A percentile compares a stretch with the other conserved stretches of the same genome.
These are phyloP conservation scores for Rhynchosporium agropyri DNA, from an alignment of 2,329 filamentous ascomycete species.

Conservation along the genomic window DNA sequence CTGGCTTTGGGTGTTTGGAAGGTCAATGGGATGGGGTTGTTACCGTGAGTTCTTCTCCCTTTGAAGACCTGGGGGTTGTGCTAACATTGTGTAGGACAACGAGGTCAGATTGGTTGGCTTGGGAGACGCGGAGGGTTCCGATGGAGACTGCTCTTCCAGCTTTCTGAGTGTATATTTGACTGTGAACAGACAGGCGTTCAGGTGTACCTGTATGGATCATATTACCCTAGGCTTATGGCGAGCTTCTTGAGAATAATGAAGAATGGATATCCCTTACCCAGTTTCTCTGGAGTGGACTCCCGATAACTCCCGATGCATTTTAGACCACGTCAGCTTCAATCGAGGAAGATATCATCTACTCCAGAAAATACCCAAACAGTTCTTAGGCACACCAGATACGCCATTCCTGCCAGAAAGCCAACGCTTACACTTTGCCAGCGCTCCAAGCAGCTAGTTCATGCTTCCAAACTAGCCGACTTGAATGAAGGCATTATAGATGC, in stretches of 20 bases:
- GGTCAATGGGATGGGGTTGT: constrained; percentile 90
- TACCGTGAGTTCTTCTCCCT: constrained; percentile 69
- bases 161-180: constrained; percentile 34
- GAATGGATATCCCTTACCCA: background rate
- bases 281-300: background rate
- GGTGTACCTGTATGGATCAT: background rate
- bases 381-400: too few species aligned
- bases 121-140: constrained; percentile 61
- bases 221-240: background rate
- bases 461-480: too few species aligned
- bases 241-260: background rate
- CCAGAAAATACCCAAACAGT: too few species aligned
- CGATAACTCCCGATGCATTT: too few species aligned
- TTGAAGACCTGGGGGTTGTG: background rate
- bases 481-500: too few species aligned
- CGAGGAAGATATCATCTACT: too few species aligned
- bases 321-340: too few species aligned
- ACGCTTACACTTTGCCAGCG: too few species aligned
- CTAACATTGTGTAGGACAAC: constrained; percentile 68
- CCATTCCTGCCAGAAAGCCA: too few species aligned
- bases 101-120: constrained; percentile 94
- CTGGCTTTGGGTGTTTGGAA: constrained; percentile 92
- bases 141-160: constrained; percentile 42
- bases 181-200: background rate
- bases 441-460: too few species aligned